These are phyloP conservation scores for Vishniacozyma victoriae DNA, from an alignment of 768 basidiomycete species.

Conservation along the genomic window DNA sequence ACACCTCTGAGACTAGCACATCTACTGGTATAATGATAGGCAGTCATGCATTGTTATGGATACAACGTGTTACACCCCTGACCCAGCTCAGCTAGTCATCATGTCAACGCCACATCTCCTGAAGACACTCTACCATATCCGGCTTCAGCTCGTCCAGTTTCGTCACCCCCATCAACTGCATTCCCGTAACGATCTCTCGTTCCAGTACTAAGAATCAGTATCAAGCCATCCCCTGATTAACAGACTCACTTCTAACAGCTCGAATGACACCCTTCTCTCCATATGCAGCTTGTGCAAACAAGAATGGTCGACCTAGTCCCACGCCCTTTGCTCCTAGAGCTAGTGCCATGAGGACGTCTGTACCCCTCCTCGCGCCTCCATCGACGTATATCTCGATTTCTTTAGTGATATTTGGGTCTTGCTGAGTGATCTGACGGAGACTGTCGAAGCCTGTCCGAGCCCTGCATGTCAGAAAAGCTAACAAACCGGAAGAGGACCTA, in stretches of 20 bases:
- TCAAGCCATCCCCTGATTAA: background rate
- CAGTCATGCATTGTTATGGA: too few species aligned
- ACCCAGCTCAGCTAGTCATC: too few species aligned
- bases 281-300: conserved; percentile 47
- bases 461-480: conserved; percentile 1
- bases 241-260: conserved; percentile 43
- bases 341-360: conserved; percentile 83
- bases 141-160: conserved; percentile 47
- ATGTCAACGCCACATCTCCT: conserved; percentile 15
- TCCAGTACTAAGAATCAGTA: conserved; percentile 42
- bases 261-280: conserved; percentile 47
- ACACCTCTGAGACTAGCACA: too few species aligned
- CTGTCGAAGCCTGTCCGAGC: background rate
- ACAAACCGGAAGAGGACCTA: background rate
- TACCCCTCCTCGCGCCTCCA: conserved; percentile 73
- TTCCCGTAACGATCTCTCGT: conserved; percentile 50
- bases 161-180: conserved; percentile 49
- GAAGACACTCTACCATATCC: conserved; percentile 37
- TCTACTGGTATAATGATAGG: too few species aligned
- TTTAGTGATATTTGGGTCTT: background rate
- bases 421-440: background rate
- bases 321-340: conserved; percentile 56
- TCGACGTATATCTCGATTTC: conserved; percentile 66
- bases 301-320: conserved; percentile 47
- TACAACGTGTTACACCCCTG: too few species aligned